A percentile compares a stretch with the other conserved stretches of the same genome.
phyloP scores from a whole-genome alignment of 441 rosid genomes.

The Populus hybrid region DNA sequence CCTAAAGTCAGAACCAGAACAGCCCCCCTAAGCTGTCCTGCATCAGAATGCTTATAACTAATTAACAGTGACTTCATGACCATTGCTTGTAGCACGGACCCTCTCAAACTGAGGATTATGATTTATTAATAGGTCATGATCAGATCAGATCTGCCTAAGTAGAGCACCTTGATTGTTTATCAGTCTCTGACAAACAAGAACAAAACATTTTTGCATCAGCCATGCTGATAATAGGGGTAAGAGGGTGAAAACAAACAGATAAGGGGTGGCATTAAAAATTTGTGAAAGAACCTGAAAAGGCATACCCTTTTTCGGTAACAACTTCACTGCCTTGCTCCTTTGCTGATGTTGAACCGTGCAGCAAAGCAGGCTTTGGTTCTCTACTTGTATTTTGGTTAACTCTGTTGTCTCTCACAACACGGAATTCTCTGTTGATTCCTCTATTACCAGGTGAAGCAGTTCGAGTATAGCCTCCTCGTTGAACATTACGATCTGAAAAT shows the following conservation, averaged over 20 bases:
- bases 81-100: neutral
- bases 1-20: too few species aligned
- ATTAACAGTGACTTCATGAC: neutral
- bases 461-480: conserved; percentile 50
- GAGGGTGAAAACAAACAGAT: neutral
- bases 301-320: conserved; percentile 52
- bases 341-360: conserved; percentile 32
- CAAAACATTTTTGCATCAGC: neutral
- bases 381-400: conserved; percentile 37
- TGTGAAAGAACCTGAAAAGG: conserved; percentile 2
- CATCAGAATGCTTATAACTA: neutral
- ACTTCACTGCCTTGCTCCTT: conserved; percentile 28
- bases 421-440: conserved; percentile 67
- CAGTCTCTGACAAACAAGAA: neutral
- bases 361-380: conserved; percentile 43
- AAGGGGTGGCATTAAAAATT: neutral
- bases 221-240: neutral
- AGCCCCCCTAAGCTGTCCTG: too few species aligned
- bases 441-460: conserved; percentile 47
- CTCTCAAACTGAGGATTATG: neutral
- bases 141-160: neutral
- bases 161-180: neutral
- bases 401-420: conserved; percentile 82
- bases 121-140: neutral
- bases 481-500: conserved; percentile 40